Base-by-base conservation (phyloP, 148 eudicot species). In the Cornus suecica region DNA sequence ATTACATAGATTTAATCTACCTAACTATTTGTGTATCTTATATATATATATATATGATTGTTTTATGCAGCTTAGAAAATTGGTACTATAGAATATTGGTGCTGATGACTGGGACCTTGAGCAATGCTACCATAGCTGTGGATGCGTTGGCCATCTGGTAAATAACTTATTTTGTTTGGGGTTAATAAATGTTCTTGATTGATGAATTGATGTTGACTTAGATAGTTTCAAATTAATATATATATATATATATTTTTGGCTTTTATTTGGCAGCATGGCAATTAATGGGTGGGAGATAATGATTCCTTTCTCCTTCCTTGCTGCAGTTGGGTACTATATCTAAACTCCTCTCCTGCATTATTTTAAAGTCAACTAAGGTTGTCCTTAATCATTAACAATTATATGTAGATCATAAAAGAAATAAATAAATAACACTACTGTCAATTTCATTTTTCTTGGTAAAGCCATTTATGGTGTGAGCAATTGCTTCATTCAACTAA, bases 201-300 rank as follows among this genome's bases (percentile, higher is more conserved):
- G 8, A 29, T 30, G 23, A 30, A 11, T 11, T 0, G 45, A 27
- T 8, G 15, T 31, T 34, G 30, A 4, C 45, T 41, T 41, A n/a
- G 45, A 41, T 41, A 41, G 9, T 41, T 41, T 41, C 5, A 41
- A 4, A 4, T 41, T 41, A 9, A 41, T 41, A 41, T 41, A 41
- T 41, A 41, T 41, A 41, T 41, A 41, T 41, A 41, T 41, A 41
- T 41, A 41, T 41, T 4, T 41, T 41, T 41, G 45, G 9, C 45
- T 41, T 41, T 41, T 41, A 4, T 41, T 16, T 23, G 20, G 52
- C 87, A 86, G 89, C 83, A 84, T 83, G 85, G 84, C 85, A 5
- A 84, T 86, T 48, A 86, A 86, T 66, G 85, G 89, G 2, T 86
- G 89, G 89, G 89, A 86, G 81, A 83, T 86, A 87, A 86, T 86